Evolutionary conservation across 2,329 filamentous ascomycete genomes (phyloP).

Genomic region (Calonectria hongkongensis): DNA sequence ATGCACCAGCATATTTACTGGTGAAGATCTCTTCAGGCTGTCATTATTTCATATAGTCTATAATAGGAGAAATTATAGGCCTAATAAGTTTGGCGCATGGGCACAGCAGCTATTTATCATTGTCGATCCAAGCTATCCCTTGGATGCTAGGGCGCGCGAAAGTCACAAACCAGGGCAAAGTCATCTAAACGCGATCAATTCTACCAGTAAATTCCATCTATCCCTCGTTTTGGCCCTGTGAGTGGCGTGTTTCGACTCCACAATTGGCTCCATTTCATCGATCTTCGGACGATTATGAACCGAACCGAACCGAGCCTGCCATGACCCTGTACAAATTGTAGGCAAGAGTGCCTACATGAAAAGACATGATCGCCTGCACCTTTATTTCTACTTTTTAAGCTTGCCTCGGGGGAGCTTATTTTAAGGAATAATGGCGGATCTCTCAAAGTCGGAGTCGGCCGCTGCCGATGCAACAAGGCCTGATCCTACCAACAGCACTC

Average conservation of each 20-base stretch:
- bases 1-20: not conserved
- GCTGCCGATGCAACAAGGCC: not conserved
- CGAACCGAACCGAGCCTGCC: constrained; percentile 33
- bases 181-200: not conserved
- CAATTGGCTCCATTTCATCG: not conserved
- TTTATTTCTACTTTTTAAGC: constrained; percentile 12
- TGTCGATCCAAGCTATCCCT: not conserved
- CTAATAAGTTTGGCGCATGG: not conserved
- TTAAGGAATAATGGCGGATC: not conserved
- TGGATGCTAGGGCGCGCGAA: not conserved
- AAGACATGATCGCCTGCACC: not conserved
- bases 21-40: not conserved
- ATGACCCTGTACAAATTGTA: constrained; percentile 28
- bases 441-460: constrained; percentile 25
- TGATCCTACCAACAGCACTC: constrained; percentile 3
- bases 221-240: not conserved
- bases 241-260: constrained; percentile 22
- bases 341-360: constrained; percentile 1
- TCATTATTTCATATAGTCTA: not conserved
- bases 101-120: not conserved
- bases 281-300: constrained; percentile 23
- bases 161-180: not conserved
- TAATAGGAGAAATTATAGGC: not conserved
- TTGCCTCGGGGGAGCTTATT: constrained; percentile 2
- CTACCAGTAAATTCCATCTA: constrained; percentile 8